phyloP scores from a whole-genome alignment of 306 rosid genomes.

The Trifolium repens region DNA sequence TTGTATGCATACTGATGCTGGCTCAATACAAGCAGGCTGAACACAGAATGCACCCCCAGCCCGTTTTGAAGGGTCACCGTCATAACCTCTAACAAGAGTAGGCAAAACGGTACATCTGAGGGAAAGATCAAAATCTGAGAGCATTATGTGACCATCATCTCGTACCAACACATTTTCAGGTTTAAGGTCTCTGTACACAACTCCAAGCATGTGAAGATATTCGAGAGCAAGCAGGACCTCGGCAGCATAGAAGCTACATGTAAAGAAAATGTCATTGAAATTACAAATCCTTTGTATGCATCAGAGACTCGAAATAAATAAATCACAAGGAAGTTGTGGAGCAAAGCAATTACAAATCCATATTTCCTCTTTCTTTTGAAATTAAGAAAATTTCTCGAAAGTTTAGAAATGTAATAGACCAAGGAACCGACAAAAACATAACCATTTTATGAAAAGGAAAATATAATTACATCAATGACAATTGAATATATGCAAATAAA shows the following conservation, averaged over 20 bases:
- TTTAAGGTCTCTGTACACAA: constrained; percentile 95
- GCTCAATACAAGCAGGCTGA: constrained; percentile 96
- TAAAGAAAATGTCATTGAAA: constrained; percentile 16
- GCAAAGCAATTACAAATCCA: neutral
- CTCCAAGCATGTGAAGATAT: constrained; percentile 99
- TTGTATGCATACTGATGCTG: constrained; percentile 89
- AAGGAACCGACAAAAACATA: neutral
- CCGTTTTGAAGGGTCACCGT: constrained; percentile 83
- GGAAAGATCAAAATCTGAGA: constrained; percentile 96
- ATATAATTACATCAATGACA: constrained; percentile 19
- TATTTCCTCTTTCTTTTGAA: constrained; percentile 34
- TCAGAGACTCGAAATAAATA: too few relatives aligned
- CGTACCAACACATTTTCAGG: constrained; percentile 98
- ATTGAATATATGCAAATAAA: constrained; percentile 20
- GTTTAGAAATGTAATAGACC: neutral
- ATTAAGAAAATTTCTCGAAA: constrained; percentile 14
- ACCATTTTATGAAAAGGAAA: constrained; percentile 9
- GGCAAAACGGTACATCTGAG: constrained; percentile 91
- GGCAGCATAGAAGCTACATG: constrained; percentile 92
- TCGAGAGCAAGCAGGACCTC: constrained; percentile 96
- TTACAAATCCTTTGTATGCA: too few relatives aligned
- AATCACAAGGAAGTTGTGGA: too few relatives aligned
- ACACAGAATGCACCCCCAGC: constrained; percentile 87
- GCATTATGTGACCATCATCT: constrained; percentile 99
- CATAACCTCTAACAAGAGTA: constrained; percentile 71